phyloP scores from a whole-genome alignment of 345 rosid genomes.

The Viola odorata region DNA sequence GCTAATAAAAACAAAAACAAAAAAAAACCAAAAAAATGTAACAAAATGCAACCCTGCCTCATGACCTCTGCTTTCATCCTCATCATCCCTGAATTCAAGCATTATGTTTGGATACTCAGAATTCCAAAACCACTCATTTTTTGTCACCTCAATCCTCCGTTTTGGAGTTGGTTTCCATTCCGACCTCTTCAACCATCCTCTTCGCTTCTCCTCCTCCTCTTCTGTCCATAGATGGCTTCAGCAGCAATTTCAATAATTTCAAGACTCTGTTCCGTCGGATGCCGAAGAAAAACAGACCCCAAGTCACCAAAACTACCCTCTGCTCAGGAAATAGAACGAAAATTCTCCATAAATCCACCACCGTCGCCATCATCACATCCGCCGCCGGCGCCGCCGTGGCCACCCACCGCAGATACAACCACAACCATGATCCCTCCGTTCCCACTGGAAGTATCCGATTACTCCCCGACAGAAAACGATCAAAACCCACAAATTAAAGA shows the following conservation, averaged over 20 bases:
- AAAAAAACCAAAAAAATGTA: no score
- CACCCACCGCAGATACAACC: neutral
- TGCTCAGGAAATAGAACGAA: neutral
- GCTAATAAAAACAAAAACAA: no score
- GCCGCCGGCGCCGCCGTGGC: neutral
- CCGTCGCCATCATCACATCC: neutral
- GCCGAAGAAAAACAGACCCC: conserved; percentile 18
- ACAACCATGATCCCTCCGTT: neutral
- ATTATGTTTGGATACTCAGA: conserved; percentile 6
- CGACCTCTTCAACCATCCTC: neutral
- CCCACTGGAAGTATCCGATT: neutral
- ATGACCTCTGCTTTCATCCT: conserved; percentile 14
- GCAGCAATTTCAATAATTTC: conserved; percentile 32
- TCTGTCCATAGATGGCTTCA: conserved; percentile 22
- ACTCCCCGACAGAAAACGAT: neutral
- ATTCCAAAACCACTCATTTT: neutral
- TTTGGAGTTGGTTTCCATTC: neutral
- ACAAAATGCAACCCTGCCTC: conserved; percentile 8
- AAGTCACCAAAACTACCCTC: neutral
- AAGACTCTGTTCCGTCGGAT: conserved; percentile 38
- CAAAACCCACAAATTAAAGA: conserved; percentile 2
- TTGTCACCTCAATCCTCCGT: neutral
- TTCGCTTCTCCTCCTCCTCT: conserved; percentile 16
- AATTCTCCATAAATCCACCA: neutral
- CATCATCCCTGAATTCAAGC: conserved; percentile 23